Percentiles rank a stretch among this genome's conserved stretches.
Evolutionary conservation across 164 flowering plant genomes (phyloP).

Genomic region (Euptelea pleiosperma): DNA sequence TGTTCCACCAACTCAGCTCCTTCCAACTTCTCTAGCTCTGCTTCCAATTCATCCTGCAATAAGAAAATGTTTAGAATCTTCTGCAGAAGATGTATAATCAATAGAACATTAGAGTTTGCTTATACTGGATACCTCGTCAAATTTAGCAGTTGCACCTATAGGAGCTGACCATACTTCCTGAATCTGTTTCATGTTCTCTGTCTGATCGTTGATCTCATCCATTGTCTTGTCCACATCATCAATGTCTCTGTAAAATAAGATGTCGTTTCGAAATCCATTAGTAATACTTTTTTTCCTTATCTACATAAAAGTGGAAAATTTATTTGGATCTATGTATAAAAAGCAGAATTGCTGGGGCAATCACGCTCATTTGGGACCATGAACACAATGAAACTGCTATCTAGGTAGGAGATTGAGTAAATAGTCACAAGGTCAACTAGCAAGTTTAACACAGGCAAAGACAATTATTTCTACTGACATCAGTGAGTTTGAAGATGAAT

Average conservation of each 20-base stretch:
- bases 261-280: neutral
- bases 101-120: neutral
- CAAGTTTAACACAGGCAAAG: no score
- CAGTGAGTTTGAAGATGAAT: no score
- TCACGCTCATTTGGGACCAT: no score
- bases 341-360: no score
- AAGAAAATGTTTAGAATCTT: neutral
- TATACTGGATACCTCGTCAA: constrained; percentile 50
- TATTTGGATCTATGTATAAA: no score
- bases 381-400: no score
- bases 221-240: constrained; percentile 69
- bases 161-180: constrained; percentile 65
- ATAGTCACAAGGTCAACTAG: no score
- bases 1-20: constrained; percentile 46
- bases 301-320: no score
- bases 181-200: constrained; percentile 65
- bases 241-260: constrained; percentile 43
- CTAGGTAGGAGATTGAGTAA: no score
- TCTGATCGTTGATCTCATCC: constrained; percentile 72
- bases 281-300: no score
- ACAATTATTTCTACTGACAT: no score
- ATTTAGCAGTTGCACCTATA: constrained; percentile 59
- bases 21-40: constrained; percentile 43
- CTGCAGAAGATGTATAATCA: neutral
- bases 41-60: constrained; percentile 43